Conservation (phyloP, 257 asterid genomes). For the Fraxinus pennsylvanica region DNA sequence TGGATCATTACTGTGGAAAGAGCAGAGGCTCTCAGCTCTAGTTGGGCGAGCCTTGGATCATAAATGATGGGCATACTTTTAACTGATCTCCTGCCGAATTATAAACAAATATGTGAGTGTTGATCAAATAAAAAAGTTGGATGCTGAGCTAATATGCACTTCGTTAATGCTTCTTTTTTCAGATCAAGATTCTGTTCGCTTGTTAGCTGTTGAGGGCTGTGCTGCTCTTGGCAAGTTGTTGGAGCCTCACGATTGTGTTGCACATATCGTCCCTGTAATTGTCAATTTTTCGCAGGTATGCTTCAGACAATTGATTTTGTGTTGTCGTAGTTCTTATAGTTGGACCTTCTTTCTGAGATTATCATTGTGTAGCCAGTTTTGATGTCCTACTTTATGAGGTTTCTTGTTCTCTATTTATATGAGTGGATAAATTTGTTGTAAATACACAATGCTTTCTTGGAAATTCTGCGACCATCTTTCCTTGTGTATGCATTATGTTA, state of each 20-base stretch:
- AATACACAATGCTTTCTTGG: conserved; percentile 11
- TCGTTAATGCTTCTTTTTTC: conserved; percentile 22
- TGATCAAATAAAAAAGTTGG: not conserved
- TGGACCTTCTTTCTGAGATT: conserved; percentile 5
- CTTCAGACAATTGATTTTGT: conserved; percentile 3
- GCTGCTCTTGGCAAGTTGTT: conserved; percentile 93
- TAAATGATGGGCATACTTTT: no score
- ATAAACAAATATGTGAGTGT: not conserved
- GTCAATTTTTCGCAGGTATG: conserved; percentile 87
- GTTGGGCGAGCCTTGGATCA: no score
- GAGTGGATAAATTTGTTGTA: conserved; percentile 15
- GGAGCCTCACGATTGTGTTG: conserved; percentile 92
- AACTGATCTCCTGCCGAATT: not conserved
- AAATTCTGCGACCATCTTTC: not conserved
- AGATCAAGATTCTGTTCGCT: conserved; percentile 95
- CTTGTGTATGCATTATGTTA: not conserved
- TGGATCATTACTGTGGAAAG: not conserved
- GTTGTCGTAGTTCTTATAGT: conserved; percentile 12
- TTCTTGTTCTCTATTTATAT: not conserved
- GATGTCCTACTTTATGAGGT: not conserved
- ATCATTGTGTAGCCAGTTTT: not conserved
- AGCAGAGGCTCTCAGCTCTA: not conserved
- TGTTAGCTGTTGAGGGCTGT: conserved; percentile 90
- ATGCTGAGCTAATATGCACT: conserved; percentile 3
- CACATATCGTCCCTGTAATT: conserved; percentile 82